These are phyloP conservation scores for Gamsiella multidivaricata DNA, from an alignment of 192 early-diverging fungal genomes.

Conservation along the genomic window DNA sequence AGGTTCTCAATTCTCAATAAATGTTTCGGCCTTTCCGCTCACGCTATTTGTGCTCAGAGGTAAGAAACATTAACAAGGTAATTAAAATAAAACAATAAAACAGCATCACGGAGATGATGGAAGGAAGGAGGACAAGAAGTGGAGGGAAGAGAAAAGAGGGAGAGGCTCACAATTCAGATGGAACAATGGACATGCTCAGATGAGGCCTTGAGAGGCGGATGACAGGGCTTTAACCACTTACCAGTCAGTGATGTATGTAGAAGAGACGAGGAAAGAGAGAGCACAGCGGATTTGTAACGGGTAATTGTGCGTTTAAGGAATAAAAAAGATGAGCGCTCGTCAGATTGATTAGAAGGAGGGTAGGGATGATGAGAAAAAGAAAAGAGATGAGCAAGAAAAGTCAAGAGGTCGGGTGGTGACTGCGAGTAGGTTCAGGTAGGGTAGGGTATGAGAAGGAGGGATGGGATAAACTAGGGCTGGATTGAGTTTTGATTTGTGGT, in stretches of 20 bases:
- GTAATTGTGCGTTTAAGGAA: background rate
- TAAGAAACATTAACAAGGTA: too few relatives aligned
- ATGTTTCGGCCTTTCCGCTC: background rate
- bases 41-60: background rate
- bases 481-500: too few relatives aligned
- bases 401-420: slow-evolving; percentile 2
- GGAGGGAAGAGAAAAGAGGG: background rate
- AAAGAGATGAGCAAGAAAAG: slow-evolving; percentile 3
- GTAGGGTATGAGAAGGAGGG: too few relatives aligned
- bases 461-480: background rate
- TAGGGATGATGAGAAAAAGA: background rate
- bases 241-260: slow-evolving; percentile 4
- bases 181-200: background rate
- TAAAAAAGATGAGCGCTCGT: background rate
- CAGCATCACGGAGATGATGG: background rate
- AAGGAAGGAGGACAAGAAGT: background rate
- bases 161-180: slow-evolving; percentile 19
- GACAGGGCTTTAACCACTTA: background rate
- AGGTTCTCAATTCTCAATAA: background rate
- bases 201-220: background rate
- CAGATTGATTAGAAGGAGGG: background rate
- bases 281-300: background rate
- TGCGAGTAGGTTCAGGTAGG: too few relatives aligned
- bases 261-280: background rate
- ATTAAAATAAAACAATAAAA: background rate